Evolutionary conservation across 306 rosid species (phyloP), one percentile per base, ranked within the genome.

Genomic region (Fragaria vesca): DNA sequence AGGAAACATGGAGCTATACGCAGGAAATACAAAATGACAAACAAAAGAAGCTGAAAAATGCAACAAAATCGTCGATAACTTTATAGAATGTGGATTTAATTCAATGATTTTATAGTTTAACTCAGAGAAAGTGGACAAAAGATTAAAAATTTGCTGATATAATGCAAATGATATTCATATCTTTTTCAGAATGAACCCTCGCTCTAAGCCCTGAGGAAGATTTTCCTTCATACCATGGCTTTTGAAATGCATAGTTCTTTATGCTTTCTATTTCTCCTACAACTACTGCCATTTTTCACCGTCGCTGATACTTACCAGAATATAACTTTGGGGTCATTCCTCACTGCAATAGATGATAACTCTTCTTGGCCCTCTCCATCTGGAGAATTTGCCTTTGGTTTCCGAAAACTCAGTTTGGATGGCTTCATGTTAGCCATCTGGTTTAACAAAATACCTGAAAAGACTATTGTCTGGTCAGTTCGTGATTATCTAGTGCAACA

Each of bases 321-420:
- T 30, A 55, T 76, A 17, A 21, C 78, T 16, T 28, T 76, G 21
- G 82, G 83, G 0, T 45, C 78, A 55, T 79, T 82, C 5, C 85
- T 83, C 68, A 68, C 81, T 38, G 83, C 91, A 6, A 13, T 0
- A 0, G 8, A 60, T 4, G 40, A 63, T 20, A 47, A 24, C 46
- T 34, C 48, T 0, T 77, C n/a, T 13, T 82, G 82, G 88, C 2
- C 18, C 38, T 87, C 89, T 0, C 82, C 83, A 52, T 79, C 82
- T 2, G 83, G 86, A 17, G 90, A 85, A 2, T 89, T 85, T 75
- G 85, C 89, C n/a, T 72, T 89, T 30, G 90, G 89, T n/a, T 89
- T 89, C 57, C 76, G 8, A 32, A n/a, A 72, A 6, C 51, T 76
- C 17, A 48, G 46, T 28, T 30, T 28, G 26, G 34, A 69, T 32